Percentiles rank a stretch among this genome's conserved stretches.
Conservation (phyloP, 306 rosid species). For the Cucumis cinereus region DNA sequence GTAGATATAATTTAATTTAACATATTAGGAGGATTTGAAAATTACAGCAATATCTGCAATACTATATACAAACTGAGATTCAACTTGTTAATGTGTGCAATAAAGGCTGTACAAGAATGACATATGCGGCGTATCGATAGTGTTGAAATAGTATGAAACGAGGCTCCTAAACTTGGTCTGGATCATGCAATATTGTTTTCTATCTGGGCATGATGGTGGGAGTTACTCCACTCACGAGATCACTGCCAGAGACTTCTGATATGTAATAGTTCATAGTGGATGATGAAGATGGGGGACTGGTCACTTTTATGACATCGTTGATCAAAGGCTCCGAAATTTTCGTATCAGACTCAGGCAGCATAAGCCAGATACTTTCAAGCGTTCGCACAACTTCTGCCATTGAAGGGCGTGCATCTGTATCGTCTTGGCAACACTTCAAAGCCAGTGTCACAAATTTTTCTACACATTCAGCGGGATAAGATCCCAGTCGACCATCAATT, state of each 20-base stretch:
- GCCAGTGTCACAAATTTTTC: constrained; percentile 59
- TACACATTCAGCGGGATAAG: constrained; percentile 64
- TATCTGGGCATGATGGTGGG: constrained; percentile 87
- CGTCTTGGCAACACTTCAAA: constrained; percentile 55
- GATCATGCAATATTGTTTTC: not conserved
- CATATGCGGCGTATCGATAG: not conserved
- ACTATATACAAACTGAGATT: constrained; percentile 5
- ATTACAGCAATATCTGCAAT: not conserved
- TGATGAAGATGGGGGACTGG: constrained; percentile 45
- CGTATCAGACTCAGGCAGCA: constrained; percentile 52
- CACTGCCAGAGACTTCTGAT: constrained; percentile 61
- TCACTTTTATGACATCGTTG: constrained; percentile 27
- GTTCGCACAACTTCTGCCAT: constrained; percentile 75
- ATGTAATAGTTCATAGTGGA: constrained; percentile 26
- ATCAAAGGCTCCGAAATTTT: constrained; percentile 11
- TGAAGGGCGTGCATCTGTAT: constrained; percentile 66
- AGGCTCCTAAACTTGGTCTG: not conserved
- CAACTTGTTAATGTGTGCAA: not conserved
- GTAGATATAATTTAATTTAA: not conserved
- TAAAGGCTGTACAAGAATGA: not conserved
- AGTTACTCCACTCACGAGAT: constrained; percentile 66
- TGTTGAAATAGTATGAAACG: not conserved
- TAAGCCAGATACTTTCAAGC: constrained; percentile 57
- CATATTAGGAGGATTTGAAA: not conserved
- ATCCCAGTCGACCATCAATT: constrained; percentile 61